phyloP scores from a whole-genome alignment of 2,329 filamentous ascomycete genomes.

The Exophiala sideris region DNA sequence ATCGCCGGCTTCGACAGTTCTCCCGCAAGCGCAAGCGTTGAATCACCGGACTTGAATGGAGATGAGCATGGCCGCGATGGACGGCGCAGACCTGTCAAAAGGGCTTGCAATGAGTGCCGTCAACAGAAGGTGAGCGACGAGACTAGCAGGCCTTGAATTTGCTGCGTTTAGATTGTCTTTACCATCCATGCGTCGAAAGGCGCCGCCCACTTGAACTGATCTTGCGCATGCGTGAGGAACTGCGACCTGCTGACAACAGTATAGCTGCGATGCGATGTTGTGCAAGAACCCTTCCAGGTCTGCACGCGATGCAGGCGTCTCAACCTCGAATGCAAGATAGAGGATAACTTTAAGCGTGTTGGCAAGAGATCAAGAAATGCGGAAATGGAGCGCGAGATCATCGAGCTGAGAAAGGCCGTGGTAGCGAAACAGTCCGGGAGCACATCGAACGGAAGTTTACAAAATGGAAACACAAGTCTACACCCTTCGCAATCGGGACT shows the following conservation, averaged over 20 bases:
- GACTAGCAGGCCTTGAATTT: not conserved
- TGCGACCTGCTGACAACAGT: slow-evolving; percentile 8
- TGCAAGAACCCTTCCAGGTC: slow-evolving; percentile 60
- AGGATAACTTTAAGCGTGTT: slow-evolving; percentile 66
- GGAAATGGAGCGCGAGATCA: slow-evolving; percentile 59
- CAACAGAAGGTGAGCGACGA: slow-evolving; percentile 61
- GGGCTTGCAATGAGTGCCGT: slow-evolving; percentile 66
- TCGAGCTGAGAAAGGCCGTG: slow-evolving; percentile 49
- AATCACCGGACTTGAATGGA: slow-evolving; percentile 35
- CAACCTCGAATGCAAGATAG: slow-evolving; percentile 62
- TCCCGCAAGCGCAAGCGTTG: slow-evolving; percentile 38
- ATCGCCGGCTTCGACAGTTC: slow-evolving; percentile 46
- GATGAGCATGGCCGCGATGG: slow-evolving; percentile 39
- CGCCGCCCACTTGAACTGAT: not conserved
- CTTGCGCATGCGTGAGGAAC: not conserved
- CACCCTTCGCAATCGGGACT: slow-evolving; percentile 7
- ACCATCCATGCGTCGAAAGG: too few relatives aligned
- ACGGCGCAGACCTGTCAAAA: slow-evolving; percentile 52
- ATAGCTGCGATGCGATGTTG: slow-evolving; percentile 65
- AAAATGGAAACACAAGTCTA: slow-evolving; percentile 8
- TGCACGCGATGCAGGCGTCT: slow-evolving; percentile 63
- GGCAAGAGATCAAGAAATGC: slow-evolving; percentile 65
- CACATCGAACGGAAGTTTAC: slow-evolving; percentile 2
- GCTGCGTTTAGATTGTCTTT: too few relatives aligned
- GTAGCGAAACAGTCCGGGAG: slow-evolving; percentile 31